Base-by-base conservation (phyloP, 352 stramenopile genomes). In the Globisporangium rhizosaccharum region DNA sequence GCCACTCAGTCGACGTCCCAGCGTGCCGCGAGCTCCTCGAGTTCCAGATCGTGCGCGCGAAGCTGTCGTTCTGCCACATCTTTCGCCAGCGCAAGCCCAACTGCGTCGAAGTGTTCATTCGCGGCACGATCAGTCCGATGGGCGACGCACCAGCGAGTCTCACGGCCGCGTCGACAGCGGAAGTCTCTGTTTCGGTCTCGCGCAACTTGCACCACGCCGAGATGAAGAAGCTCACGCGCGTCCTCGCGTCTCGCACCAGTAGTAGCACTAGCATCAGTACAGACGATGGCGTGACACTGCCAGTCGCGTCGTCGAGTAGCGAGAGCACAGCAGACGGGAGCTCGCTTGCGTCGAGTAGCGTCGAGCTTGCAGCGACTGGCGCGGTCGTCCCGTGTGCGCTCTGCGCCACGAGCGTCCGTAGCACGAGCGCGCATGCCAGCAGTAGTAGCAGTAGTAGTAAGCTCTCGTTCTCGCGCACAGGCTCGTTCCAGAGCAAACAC, bases 1-100 rank as follows among this genome's bases (percentile, higher is more conserved):
- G 76, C 66, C 71, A 76, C 60, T 82, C 73, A 41, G 63, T 85
- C 3, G 64, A 78, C 26, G 49, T 80, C 17, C 69, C 71, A 0
- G 28, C 42, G 20, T 72, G 68, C 58, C 68, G 66, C 25, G 71
- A 85, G 44, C 61, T 82, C 10, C 59, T 76, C 3, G 73, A 66
- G 1, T 65, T 72, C 57, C 53, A 65, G 2, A 26, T 85, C 12
- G 63, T 74, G 54, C 69, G 73, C 25, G 63, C 56, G n/a, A 76
- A 73, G 56, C 68, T 80, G 47, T 82, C 73, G 14, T 65, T 78
- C 3, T 80, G 71, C 53, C 73, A 70, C 51, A 65, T 82, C 59
- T 80, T 75, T 39, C 66, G 71, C 28, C 73, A 82, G 56, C 50
- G 63, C 1, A 56, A 65, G 39, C 58, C 57, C 14, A 68, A 59